Conservation (phyloP, 768 basidiomycete species). For the Gloeopeniophorella convolvens region DNA sequence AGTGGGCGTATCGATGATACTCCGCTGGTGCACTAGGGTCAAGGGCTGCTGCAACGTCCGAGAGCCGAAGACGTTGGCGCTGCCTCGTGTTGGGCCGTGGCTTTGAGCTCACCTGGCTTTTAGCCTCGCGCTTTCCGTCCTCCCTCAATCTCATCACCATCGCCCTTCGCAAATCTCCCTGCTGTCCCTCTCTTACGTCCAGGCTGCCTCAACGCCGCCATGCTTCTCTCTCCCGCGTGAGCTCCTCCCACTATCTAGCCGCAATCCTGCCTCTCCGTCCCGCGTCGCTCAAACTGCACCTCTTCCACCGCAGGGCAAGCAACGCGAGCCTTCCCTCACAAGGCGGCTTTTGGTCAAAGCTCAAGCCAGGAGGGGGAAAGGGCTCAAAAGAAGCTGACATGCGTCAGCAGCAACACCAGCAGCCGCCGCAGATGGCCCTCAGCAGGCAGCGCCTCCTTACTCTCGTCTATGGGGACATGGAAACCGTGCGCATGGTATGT, state of each 20-base stretch:
- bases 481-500: constrained; percentile 70
- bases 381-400: constrained; percentile 53
- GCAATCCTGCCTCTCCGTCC: constrained; percentile 23
- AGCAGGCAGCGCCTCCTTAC: constrained; percentile 73
- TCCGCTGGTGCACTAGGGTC: neutral
- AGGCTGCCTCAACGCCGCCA: constrained; percentile 27
- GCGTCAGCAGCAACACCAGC: constrained; percentile 42
- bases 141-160: constrained; percentile 6
- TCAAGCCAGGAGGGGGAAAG: constrained; percentile 41
- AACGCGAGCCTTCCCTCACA: constrained; percentile 51
- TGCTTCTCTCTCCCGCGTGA: constrained; percentile 83
- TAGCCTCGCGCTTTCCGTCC: constrained; percentile 1
- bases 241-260: constrained; percentile 26
- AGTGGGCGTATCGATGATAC: neutral
- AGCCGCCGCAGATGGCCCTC: constrained; percentile 55
- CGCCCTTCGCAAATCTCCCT: neutral
- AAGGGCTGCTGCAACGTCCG: too few species aligned
- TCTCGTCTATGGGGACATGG: constrained; percentile 78
- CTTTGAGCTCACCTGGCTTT: constrained; percentile 4
- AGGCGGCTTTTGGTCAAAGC: constrained; percentile 55
- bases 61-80: too few species aligned
- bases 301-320: constrained; percentile 48
- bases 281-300: constrained; percentile 31
- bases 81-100: constrained; percentile 18
- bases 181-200: neutral